Base-by-base conservation (phyloP, 345 rosid genomes). In the Sonneratia alba region DNA sequence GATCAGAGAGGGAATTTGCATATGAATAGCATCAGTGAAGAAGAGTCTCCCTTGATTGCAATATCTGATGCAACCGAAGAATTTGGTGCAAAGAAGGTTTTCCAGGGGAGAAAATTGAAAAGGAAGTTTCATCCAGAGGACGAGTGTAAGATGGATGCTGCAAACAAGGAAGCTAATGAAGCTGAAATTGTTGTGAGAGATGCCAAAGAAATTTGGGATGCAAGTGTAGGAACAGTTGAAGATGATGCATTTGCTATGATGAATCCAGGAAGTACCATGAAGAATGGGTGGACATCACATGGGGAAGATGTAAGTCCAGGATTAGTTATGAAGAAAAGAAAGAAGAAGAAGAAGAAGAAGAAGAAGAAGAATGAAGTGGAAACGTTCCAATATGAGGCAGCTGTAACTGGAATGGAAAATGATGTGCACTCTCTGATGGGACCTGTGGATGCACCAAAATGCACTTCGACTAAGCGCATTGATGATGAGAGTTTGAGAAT, bases 81-180 rank as follows among this genome's bases (percentile, higher is more conserved):
- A 73, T 68, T 67, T 53, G 79, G 74, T 61, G 48, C 34, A 42
- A 34, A 75, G 68, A 75, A 70, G 73, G 55, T 34, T 64, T 36
- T 53, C 71, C 82, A 74, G 76, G 77, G 77, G 63, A 82, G 82
- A 76, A 96, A 91, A 81, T 82, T 93, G 55, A 96, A 88, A 79
- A 36, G 70, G 64, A 68, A 77, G 69, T 83, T 13, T 56, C 82
- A 83, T 75, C 87, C 77, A 75, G 89, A 85, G 24, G 69, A 78
- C 76, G 77, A 67, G 56, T 71, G 79, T 47, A 45, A 48, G 48
- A 86, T 51, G 65, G 75, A 69, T 68, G 78, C 80, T 77, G 77
- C 80, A n/a, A 84, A 71, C 57, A 83, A 78, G 45, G 81, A 51
- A n/a, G 69, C 69, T 67, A 16, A 68, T 49, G 80, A 79, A 71